Conservation (phyloP, 495 filamentous ascomycete species). For the Penicillium turbatum region DNA sequence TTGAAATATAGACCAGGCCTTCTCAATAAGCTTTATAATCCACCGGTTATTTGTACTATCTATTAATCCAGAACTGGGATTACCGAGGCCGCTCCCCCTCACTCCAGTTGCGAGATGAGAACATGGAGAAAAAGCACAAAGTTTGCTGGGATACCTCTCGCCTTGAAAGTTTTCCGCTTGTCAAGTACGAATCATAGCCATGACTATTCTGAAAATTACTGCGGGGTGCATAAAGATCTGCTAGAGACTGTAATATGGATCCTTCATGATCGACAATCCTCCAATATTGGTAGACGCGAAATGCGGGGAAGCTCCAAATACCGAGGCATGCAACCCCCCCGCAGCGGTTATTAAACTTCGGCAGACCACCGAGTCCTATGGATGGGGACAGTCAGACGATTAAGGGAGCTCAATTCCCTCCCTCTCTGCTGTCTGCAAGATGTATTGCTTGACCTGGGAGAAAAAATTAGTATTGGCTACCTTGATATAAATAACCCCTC, state of each 20-base stretch:
- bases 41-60: not conserved
- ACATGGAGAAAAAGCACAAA: not conserved
- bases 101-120: not conserved
- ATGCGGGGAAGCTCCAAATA: constrained; percentile 4
- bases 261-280: not conserved
- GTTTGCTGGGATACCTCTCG: too few species aligned
- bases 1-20: not conserved
- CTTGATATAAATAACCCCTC: not conserved
- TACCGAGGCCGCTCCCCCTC: constrained; percentile 10
- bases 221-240: not conserved
- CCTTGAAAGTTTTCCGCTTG: too few species aligned
- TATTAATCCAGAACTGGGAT: not conserved
- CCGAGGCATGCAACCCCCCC: not conserved
- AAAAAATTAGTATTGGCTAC: constrained; percentile 1
- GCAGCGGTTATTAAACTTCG: not conserved
- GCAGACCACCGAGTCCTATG: not conserved
- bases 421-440: constrained; percentile 71
- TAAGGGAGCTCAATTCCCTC: constrained; percentile 72
- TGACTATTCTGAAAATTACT: not conserved
- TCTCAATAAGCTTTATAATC: not conserved
- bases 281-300: not conserved
- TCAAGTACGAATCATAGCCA: too few species aligned
- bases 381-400: not conserved
- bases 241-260: not conserved
- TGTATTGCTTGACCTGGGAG: constrained; percentile 65